Evolutionary conservation across 176 grass and related monocot species (phyloP).

Genomic region (Oryza glumipatula): DNA sequence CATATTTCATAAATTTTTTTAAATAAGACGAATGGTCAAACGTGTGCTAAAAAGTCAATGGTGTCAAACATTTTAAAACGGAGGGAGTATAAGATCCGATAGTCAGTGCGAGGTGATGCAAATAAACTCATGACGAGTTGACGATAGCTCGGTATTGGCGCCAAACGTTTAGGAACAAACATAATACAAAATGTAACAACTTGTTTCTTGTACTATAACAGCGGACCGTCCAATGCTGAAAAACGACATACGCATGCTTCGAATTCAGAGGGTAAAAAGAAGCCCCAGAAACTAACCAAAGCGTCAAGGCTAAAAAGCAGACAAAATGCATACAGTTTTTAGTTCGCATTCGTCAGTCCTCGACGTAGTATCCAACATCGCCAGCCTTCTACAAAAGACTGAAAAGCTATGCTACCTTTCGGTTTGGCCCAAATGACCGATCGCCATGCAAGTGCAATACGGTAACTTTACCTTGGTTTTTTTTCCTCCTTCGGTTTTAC

Average conservation of each 20-base stretch:
- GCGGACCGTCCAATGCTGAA: background rate
- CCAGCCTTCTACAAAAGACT: background rate
- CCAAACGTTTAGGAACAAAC: background rate
- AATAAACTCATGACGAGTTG: background rate
- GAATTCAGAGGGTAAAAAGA: background rate
- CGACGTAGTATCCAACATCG: background rate
- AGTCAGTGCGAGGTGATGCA: background rate
- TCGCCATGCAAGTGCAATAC: background rate
- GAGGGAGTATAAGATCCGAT: background rate
- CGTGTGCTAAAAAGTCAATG: too few relatives aligned
- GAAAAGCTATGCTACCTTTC: conserved; percentile 9
- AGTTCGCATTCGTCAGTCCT: background rate
- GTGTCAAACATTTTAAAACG: too few relatives aligned
- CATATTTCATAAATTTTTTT: too few relatives aligned
- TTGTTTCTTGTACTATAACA: background rate
- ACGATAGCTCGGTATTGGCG: background rate
- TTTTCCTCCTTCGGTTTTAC: background rate
- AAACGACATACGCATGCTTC: background rate
- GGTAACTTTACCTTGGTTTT: background rate
- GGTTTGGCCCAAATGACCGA: background rate
- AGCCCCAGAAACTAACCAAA: background rate
- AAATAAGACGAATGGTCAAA: too few relatives aligned
- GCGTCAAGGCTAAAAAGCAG: conserved; percentile 13
- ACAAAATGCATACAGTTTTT: conserved; percentile 12
- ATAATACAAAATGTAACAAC: background rate